Base-by-base conservation (phyloP, 2,329 filamentous ascomycete species). In the Neonectria punicea region DNA sequence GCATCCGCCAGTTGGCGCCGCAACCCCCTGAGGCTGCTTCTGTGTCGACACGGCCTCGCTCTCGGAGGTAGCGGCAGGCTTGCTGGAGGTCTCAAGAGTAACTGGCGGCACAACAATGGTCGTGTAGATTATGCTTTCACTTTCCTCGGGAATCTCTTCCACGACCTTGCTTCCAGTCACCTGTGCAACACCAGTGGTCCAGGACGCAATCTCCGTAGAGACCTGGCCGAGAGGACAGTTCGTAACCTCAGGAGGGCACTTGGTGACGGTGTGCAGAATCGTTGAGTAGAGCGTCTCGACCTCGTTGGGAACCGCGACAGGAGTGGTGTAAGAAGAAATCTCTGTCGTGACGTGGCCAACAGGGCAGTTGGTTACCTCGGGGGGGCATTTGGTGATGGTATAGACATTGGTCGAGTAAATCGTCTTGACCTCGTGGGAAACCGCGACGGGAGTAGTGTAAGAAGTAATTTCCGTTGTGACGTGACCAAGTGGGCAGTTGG, bases 351-450 rank as follows among this genome's bases (percentile, higher is more conserved):
- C 71, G 18, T 74, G 66, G 41, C 78, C 76, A 58, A 76, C 73
- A 9, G 75, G 74, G 73, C 87, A 89, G 84, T 86, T 76, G 69
- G 82, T 81, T 67, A 86, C 82, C 61, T 78, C 80, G 44, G 85
- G 79, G 56, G 80, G 81, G 76, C 86, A 89, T 34, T 83, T 83
- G 72, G 84, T 88, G 78, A 87, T 80, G 75, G 85, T 87, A 67
- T 84, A 80, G 67, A 83, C 80, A 73, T 82, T 81, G 72, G 85
- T 88, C 71, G 81, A 79, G 81, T 84, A 87, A 58, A 67, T 58
- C 1, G 71, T 71, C 46, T 72, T 64, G 20, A 67, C 64, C 8
- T 70, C 68, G 6, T 39, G 36, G 20, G 50, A 60, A 34, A 67
- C 53, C 41, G 30, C n/a, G 18, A 70, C 49, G 39, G 69, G 60